Base-by-base conservation (phyloP, 1,284 basidiomycete species). In the Tilletia indica region DNA sequence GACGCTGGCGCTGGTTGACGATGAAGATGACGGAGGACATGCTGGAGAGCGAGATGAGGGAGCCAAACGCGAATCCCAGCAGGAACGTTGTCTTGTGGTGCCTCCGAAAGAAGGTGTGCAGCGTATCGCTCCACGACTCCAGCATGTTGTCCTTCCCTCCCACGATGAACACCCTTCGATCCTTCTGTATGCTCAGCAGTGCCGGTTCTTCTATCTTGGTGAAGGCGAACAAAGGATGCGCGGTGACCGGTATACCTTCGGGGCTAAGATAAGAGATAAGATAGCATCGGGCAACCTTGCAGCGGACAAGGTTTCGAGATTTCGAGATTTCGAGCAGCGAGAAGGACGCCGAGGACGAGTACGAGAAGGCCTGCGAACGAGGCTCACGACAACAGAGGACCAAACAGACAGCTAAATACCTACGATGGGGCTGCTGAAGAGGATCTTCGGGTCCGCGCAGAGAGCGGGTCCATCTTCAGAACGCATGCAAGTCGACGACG, bases 31-130 rank as follows among this genome's bases (percentile, higher is more conserved):
- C 70, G 12, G 70, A 45, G 19, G 70, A 67, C 54, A 66, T 49
- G 51, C 51, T 63, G 11, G 61, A 66, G 8, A 70, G 61, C 19
- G 70, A 70, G 42, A 70, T 5, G 47, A 66, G 16, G 47, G 56
- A 14, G 19, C 70, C 70, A 31, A 39, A 39, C 12, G 56, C 39
- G 47, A 70, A 61, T 42, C 69, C 69, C 21, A 70, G 54, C 16
- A 70, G 54, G 64, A 70, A 70, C 42, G 69, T 49, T 31, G 69
- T 51, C 64, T 56, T 58, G 36, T 64, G 58, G 42, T 70, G 69
- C n/a, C 66, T 38, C 16, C 45, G 45, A 45, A 67, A 67, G 61
- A 64, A 64, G 16, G 34, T 34, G 36, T 64, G 61, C 16, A 64
- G 16, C 34, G 36, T n/a, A 4, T 64, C 61, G 61, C 61, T 64